Conservation (phyloP, 768 basidiomycete species). For the Phylloporus sp. region DNA sequence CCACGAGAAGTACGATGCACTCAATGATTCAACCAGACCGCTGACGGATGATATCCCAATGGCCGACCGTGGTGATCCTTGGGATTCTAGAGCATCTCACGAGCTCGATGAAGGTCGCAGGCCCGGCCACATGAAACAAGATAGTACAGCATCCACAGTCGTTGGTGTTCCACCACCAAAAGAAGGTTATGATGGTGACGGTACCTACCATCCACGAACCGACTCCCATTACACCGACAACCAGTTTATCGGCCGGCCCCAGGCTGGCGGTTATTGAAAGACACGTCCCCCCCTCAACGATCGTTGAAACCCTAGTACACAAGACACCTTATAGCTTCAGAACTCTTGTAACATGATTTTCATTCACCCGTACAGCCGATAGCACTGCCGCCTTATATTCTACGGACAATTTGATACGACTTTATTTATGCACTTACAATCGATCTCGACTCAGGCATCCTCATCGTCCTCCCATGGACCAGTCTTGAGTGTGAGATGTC, state of each 20-base stretch:
- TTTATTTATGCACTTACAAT: not conserved
- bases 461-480: conserved; percentile 30
- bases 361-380: not conserved
- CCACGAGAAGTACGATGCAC: conserved; percentile 73
- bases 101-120: conserved; percentile 34
- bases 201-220: conserved; percentile 18
- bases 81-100: conserved; percentile 58
- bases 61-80: conserved; percentile 62
- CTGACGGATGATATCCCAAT: conserved; percentile 60
- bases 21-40: conserved; percentile 56
- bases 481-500: conserved; percentile 19
- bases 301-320: conserved; percentile 1
- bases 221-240: conserved; percentile 33
- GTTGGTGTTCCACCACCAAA: conserved; percentile 46
- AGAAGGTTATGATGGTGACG: conserved; percentile 35
- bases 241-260: conserved; percentile 32
- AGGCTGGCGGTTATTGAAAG: conserved; percentile 44
- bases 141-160: conserved; percentile 60
- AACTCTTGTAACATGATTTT: not conserved
- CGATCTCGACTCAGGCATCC: conserved; percentile 1
- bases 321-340: not conserved
- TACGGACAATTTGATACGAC: conserved; percentile 1
- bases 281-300: not conserved
- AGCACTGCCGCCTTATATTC: not conserved
- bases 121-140: conserved; percentile 49